A percentile compares a stretch with the other conserved stretches of the same genome.
Evolutionary conservation across 116 monocot genomes (phyloP).

Genomic region (Trichopus zeylanicus): DNA sequence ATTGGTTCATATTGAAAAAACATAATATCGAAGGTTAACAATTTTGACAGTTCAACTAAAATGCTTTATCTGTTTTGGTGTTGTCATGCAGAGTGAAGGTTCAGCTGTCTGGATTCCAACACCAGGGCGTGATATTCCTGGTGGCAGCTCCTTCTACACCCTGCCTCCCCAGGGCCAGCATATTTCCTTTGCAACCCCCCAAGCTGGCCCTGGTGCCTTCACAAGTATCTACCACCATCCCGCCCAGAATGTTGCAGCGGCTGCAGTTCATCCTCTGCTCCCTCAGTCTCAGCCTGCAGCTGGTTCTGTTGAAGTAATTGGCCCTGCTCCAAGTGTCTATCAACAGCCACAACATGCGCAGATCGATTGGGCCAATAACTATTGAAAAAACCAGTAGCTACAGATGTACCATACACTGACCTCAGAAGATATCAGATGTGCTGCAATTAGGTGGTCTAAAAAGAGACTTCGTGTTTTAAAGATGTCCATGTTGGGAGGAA

Average conservation of each 20-base stretch:
- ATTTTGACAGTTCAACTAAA: background rate
- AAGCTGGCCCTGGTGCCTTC: constrained; percentile 32
- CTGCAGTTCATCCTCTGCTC: constrained; percentile 33
- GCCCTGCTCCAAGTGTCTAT: constrained; percentile 29
- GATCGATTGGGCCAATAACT: constrained; percentile 49
- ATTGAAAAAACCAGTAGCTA: constrained; percentile 16
- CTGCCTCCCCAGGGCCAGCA: constrained; percentile 52
- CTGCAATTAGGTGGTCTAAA: constrained; percentile 2
- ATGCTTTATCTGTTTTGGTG: background rate
- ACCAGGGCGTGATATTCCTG: constrained; percentile 30
- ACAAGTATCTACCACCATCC: constrained; percentile 35
- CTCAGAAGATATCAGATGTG: background rate
- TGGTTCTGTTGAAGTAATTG: constrained; percentile 37
- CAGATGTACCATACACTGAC: background rate
- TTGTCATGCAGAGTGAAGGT: constrained; percentile 45
- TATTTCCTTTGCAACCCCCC: constrained; percentile 38
- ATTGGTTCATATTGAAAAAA: background rate
- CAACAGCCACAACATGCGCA: constrained; percentile 50
- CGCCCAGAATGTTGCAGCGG: constrained; percentile 1
- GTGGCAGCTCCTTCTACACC: constrained; percentile 39
- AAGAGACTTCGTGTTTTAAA: constrained; percentile 10
- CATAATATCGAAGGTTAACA: background rate
- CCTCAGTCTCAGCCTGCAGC: constrained; percentile 35
- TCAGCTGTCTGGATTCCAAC: constrained; percentile 58
- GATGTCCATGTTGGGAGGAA: constrained; percentile 2